Evolutionary conservation across 2,329 filamentous ascomycete species (phyloP).

Genomic region (Tolypocladium pustulatum): DNA sequence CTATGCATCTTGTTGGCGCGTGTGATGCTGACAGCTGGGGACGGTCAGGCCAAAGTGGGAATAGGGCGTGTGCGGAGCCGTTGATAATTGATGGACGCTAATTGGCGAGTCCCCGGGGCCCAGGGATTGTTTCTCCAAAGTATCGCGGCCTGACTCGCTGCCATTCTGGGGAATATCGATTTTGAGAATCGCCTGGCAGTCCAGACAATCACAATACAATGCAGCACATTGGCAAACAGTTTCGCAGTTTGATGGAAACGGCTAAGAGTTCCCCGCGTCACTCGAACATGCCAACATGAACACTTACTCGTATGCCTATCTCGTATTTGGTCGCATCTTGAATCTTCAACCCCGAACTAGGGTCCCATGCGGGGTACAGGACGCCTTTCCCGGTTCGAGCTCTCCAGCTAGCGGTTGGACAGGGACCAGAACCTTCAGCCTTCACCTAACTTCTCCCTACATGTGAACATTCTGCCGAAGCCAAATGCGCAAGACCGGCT

Average conservation of each 20-base stretch:
- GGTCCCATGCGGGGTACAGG: background rate
- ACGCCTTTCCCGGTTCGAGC: background rate
- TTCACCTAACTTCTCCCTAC: background rate
- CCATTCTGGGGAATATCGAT: background rate
- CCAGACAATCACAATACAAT: too few relatives aligned
- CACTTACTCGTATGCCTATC: too few relatives aligned
- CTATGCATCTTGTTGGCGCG: background rate
- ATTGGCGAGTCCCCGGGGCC: background rate
- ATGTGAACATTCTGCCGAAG: background rate
- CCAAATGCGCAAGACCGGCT: too few relatives aligned
- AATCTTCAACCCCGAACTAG: background rate
- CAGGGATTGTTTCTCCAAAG: background rate
- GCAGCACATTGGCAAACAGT: too few relatives aligned
- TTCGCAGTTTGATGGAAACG: background rate
- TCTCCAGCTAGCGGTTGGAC: background rate
- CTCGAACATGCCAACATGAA: too few relatives aligned
- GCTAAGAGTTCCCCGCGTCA: background rate
- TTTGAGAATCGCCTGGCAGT: background rate
- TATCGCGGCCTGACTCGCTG: background rate
- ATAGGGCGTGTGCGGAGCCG: background rate
- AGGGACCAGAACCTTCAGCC: background rate
- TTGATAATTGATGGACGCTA: background rate
- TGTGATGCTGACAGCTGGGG: background rate
- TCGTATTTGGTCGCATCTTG: background rate
- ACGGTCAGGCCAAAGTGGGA: background rate